A percentile compares a stretch with the other conserved stretches of the same genome.
Evolutionary conservation across 805 yeast species (phyloP).

Genomic region (Candida berthetii): DNA sequence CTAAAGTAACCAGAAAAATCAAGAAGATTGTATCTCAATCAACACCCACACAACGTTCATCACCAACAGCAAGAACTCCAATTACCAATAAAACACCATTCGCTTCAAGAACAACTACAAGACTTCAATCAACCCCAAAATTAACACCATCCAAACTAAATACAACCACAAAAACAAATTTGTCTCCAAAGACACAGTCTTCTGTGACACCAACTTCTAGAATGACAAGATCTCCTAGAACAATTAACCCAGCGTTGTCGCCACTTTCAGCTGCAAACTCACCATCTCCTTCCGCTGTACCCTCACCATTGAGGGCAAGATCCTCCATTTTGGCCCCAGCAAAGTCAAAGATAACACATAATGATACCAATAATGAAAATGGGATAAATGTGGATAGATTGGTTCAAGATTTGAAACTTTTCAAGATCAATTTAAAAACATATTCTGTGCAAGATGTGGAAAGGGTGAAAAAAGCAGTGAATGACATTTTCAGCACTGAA

Average conservation of each 20-base stretch:
- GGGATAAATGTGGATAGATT: constrained; percentile 10
- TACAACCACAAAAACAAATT: constrained; percentile 9
- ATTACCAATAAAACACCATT: constrained; percentile 4
- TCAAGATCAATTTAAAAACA: constrained; percentile 12
- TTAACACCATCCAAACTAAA: constrained; percentile 16
- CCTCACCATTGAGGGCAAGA: not conserved
- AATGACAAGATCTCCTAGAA: not conserved
- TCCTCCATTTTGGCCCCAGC: not conserved
- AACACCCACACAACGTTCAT: constrained; percentile 11
- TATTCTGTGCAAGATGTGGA: constrained; percentile 15
- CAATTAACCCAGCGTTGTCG: not conserved
- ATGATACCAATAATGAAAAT: constrained; percentile 8
- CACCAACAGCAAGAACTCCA: constrained; percentile 16
- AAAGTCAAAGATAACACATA: not conserved
- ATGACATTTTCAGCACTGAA: constrained; percentile 15
- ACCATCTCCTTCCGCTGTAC: constrained; percentile 5
- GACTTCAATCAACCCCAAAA: constrained; percentile 3
- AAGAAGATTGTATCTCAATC: constrained; percentile 6
- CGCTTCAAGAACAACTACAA: constrained; percentile 1
- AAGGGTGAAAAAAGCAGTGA: constrained; percentile 17
- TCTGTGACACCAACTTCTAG: not conserved
- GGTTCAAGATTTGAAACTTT: constrained; percentile 5
- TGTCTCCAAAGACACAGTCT: constrained; percentile 15
- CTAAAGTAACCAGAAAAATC: constrained; percentile 20
- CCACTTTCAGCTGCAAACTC: not conserved